These are phyloP conservation scores for Miamiensis avidus DNA, from an alignment of 169 alveolate species.

Conservation along the genomic window DNA sequence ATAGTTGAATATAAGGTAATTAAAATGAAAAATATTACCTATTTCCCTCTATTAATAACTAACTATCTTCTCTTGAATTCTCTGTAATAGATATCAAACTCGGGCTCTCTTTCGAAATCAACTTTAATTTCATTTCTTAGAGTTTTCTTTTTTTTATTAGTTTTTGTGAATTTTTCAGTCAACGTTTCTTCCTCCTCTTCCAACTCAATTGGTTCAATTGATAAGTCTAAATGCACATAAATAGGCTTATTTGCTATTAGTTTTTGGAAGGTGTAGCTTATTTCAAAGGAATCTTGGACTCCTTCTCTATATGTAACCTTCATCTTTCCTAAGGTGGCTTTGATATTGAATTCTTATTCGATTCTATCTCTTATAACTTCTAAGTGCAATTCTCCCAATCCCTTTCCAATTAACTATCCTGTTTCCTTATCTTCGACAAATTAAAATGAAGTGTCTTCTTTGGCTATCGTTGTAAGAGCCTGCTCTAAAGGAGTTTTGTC, in stretches of 20 bases:
- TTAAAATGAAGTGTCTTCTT: conserved; percentile 67
- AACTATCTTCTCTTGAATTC: conserved; percentile 29
- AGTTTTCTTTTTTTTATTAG: not conserved
- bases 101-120: conserved; percentile 42
- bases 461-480: conserved; percentile 49
- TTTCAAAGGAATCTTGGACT: conserved; percentile 12
- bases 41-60: not conserved
- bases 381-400: conserved; percentile 96
- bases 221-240: conserved; percentile 16
- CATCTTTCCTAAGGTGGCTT: conserved; percentile 88
- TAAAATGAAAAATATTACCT: too few species aligned
- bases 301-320: conserved; percentile 88
- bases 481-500: conserved; percentile 49
- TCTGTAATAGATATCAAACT: conserved; percentile 32
- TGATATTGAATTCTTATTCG: conserved; percentile 87
- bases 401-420: conserved; percentile 80
- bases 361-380: conserved; percentile 93
- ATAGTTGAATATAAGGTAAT: too few species aligned
- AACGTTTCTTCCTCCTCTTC: not conserved
- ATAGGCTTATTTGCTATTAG: conserved; percentile 34
- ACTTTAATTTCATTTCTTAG: conserved; percentile 15
- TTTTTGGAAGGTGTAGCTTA: conserved; percentile 25
- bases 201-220: conserved; percentile 24
- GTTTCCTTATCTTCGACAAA: conserved; percentile 78
- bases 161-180: not conserved